These are phyloP conservation scores for Kurtzmaniella quercitrusa DNA, from an alignment of 1,139 yeast genomes.

Conservation along the genomic window DNA sequence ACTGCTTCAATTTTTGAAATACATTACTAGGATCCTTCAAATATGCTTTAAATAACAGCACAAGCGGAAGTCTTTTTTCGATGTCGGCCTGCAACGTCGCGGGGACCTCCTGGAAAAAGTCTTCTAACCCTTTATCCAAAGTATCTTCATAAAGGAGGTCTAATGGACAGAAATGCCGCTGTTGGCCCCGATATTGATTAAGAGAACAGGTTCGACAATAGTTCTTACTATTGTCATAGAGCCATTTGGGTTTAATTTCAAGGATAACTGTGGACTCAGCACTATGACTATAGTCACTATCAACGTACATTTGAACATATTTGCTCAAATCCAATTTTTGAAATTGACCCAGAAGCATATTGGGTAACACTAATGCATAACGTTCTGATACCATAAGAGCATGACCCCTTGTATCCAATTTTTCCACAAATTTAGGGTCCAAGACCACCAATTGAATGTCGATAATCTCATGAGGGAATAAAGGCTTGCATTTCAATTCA, in stretches of 20 bases:
- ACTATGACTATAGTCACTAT: background rate
- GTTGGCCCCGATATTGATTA: constrained; percentile 29
- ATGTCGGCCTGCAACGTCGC: constrained; percentile 14
- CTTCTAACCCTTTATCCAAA: constrained; percentile 31
- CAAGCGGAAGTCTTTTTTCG: constrained; percentile 27
- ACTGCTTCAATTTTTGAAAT: constrained; percentile 34
- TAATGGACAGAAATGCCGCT: constrained; percentile 43
- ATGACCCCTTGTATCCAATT: constrained; percentile 26
- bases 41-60: constrained; percentile 23
- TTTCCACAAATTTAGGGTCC: constrained; percentile 30
- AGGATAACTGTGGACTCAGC: constrained; percentile 26
- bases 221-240: constrained; percentile 37
- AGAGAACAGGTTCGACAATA: constrained; percentile 47
- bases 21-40: constrained; percentile 31
- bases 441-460: constrained; percentile 38
- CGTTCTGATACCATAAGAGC: constrained; percentile 33
- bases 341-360: constrained; percentile 34
- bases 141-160: constrained; percentile 34
- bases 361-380: constrained; percentile 40
- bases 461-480: constrained; percentile 36
- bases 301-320: constrained; percentile 23
- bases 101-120: constrained; percentile 30
- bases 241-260: constrained; percentile 48
- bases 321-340: constrained; percentile 26
- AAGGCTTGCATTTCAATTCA: constrained; percentile 37